These are phyloP conservation scores for Astrocystis sublimbata DNA, from an alignment of 495 filamentous ascomycete species.

Conservation along the genomic window DNA sequence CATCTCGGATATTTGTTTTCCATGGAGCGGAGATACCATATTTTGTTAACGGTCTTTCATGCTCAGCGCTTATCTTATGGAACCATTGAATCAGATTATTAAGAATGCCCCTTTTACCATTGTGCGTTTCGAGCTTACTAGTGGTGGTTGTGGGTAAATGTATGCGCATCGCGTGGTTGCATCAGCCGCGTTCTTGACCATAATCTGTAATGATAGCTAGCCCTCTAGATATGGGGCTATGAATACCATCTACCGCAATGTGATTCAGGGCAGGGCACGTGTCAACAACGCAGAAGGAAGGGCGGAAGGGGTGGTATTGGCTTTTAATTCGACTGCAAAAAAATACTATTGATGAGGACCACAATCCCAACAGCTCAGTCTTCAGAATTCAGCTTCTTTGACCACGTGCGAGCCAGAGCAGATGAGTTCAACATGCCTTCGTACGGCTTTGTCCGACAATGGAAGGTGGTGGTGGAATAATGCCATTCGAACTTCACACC, in stretches of 20 bases:
- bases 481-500: too few species aligned
- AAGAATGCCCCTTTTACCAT: neutral
- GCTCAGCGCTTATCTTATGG: neutral
- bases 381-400: neutral
- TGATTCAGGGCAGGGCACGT: neutral
- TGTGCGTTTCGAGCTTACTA: conserved; percentile 5
- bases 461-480: too few species aligned
- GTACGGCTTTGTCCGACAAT: too few species aligned
- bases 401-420: neutral
- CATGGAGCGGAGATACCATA: conserved; percentile 16
- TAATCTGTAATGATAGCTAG: conserved; percentile 18
- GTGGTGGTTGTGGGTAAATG: neutral
- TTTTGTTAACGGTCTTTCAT: conserved; percentile 14
- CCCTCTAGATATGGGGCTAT: conserved; percentile 3
- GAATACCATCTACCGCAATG: neutral
- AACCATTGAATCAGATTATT: conserved; percentile 12
- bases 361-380: neutral
- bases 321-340: conserved; percentile 9
- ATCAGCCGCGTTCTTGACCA: neutral
- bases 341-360: neutral
- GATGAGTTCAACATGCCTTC: too few species aligned
- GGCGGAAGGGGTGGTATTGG: neutral
- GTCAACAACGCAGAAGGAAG: neutral
- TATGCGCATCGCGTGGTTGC: neutral
- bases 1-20: conserved; percentile 17